Evolutionary conservation across 257 asterid genomes (phyloP).

Genomic region (Sherardia arvensis): DNA sequence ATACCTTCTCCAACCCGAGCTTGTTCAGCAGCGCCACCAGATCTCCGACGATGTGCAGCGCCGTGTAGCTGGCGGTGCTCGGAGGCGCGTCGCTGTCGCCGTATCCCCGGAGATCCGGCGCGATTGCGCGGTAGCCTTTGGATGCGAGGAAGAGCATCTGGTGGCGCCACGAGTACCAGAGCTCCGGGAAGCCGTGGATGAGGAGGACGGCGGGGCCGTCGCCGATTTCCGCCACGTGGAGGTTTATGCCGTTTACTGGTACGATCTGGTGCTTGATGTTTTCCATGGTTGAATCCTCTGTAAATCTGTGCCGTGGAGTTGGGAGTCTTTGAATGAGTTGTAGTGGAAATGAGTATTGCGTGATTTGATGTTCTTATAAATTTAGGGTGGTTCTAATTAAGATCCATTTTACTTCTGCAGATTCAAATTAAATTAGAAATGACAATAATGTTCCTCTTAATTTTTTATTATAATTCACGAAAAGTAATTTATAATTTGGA

Average conservation of each 20-base stretch:
- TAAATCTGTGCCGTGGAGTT: too few relatives aligned
- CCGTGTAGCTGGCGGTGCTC: constrained; percentile 55
- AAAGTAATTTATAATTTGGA: too few relatives aligned
- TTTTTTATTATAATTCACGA: too few relatives aligned
- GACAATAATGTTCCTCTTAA: too few relatives aligned
- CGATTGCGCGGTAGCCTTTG: constrained; percentile 70
- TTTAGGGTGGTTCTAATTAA: too few relatives aligned
- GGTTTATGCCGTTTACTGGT: constrained; percentile 51
- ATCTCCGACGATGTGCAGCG: constrained; percentile 68
- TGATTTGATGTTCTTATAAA: too few relatives aligned
- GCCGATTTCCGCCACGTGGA: constrained; percentile 88
- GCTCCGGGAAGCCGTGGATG: constrained; percentile 96
- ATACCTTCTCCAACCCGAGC: constrained; percentile 45
- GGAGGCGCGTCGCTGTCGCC: constrained; percentile 89
- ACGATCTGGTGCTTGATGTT: constrained; percentile 50
- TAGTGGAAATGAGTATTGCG: too few relatives aligned
- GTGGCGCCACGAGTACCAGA: constrained; percentile 98
- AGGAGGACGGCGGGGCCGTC: constrained; percentile 73
- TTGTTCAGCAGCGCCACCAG: constrained; percentile 54
- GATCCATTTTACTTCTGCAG: too few relatives aligned
- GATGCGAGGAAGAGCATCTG: constrained; percentile 75
- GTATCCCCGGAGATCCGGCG: constrained; percentile 93
- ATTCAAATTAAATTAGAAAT: too few relatives aligned
- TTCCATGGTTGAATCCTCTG: constrained; percentile 33
- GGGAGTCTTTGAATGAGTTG: too few relatives aligned